These are phyloP conservation scores for Cryphonectria naterciae DNA, from an alignment of 2,329 filamentous ascomycete genomes.

Conservation along the genomic window DNA sequence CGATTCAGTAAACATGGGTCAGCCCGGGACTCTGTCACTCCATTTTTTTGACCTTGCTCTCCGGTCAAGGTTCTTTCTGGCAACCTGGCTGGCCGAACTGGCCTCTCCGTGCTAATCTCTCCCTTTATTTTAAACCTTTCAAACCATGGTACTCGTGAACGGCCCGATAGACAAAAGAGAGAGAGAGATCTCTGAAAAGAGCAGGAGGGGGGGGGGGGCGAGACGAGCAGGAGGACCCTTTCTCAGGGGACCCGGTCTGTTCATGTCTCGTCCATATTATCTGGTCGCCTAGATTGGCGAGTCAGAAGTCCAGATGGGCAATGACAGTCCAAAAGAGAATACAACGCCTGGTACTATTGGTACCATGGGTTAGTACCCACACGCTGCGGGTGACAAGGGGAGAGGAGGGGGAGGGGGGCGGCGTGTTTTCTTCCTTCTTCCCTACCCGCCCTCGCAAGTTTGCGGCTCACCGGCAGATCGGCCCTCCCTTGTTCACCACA, in stretches of 20 bases:
- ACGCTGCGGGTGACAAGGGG: not conserved
- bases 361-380: not conserved
- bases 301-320: slow-evolving; percentile 18
- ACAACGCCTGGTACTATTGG: not conserved
- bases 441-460: not conserved
- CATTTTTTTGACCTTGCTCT: not conserved
- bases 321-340: slow-evolving; percentile 7
- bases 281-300: slow-evolving; percentile 26
- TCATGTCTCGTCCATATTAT: slow-evolving; percentile 21
- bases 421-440: no score
- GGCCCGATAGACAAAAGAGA: slow-evolving; percentile 17
- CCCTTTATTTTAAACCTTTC: not conserved
- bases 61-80: not conserved
- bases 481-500: slow-evolving; percentile 21
- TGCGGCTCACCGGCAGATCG: slow-evolving; percentile 27
- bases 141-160: slow-evolving; percentile 1
- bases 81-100: slow-evolving; percentile 7
- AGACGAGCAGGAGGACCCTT: not conserved
- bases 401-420: not conserved
- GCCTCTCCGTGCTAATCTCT: not conserved
- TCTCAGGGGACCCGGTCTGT: slow-evolving; percentile 1
- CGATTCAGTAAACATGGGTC: not conserved
- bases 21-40: not conserved
- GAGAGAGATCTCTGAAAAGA: no score
- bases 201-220: no score